Conservation (phyloP, 371 early-diverging fungal genomes). For the Circinella umbellata region DNA sequence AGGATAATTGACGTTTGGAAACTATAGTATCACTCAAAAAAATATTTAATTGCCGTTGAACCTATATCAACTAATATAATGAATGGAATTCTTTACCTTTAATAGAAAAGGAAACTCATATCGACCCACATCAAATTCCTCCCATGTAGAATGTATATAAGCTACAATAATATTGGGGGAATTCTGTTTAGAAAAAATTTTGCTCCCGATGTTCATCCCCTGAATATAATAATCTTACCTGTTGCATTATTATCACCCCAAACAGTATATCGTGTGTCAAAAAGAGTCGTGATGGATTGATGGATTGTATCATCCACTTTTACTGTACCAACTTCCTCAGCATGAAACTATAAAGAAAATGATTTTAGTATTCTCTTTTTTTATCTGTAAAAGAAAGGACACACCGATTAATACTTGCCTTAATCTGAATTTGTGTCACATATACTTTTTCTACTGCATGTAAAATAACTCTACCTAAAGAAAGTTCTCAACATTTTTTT, state of each 20-base stretch:
- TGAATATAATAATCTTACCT: conserved; percentile 17
- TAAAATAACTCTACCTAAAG: conserved; percentile 36
- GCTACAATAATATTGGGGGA: not conserved
- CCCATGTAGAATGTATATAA: conserved; percentile 15
- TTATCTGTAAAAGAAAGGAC: not conserved
- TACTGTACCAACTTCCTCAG: conserved; percentile 44
- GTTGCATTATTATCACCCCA: conserved; percentile 40
- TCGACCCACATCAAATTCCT: conserved; percentile 36
- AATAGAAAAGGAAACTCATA: conserved; percentile 48
- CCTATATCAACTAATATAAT: no score
- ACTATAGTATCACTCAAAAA: conserved; percentile 17
- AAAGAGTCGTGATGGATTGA: conserved; percentile 19
- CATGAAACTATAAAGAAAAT: conserved; percentile 39
- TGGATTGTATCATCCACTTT: conserved; percentile 23
- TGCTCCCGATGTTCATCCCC: no score
- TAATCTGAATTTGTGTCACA: conserved; percentile 41
- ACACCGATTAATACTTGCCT: conserved; percentile 21
- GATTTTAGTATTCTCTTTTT: no score
- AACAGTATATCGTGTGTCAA: conserved; percentile 27
- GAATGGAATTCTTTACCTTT: conserved; percentile 31
- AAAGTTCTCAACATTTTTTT: not conserved
- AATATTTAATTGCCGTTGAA: not conserved
- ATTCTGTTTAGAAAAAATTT: no score
- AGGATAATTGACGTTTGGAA: conserved; percentile 45
- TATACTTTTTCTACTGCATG: conserved; percentile 32